A percentile compares a stretch with the other conserved stretches of the same genome.
phyloP scores from a whole-genome alignment of 805 yeast species.

The Hanseniaspora taiwanica region DNA sequence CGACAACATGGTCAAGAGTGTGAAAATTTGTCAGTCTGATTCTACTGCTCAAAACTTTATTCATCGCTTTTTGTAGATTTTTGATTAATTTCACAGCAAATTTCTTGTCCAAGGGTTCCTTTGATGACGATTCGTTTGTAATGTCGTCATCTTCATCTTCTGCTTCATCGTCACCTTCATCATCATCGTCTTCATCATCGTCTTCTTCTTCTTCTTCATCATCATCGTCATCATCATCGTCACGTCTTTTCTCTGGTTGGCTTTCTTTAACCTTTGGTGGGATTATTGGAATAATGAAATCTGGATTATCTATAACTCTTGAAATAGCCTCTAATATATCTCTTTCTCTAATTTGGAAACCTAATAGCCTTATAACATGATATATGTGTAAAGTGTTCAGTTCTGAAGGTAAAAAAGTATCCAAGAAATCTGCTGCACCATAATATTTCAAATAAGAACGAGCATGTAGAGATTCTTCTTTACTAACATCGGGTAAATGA shows the following conservation, averaged over 20 bases:
- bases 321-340: slow-evolving; percentile 22
- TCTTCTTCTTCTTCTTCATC: too few relatives aligned
- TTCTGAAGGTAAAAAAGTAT: slow-evolving; percentile 45
- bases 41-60: slow-evolving; percentile 44
- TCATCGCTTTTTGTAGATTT: slow-evolving; percentile 50
- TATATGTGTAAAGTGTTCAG: slow-evolving; percentile 47
- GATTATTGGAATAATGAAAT: slow-evolving; percentile 1
- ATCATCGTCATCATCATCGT: too few relatives aligned
- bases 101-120: slow-evolving; percentile 29
- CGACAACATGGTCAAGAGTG: slow-evolving; percentile 45
- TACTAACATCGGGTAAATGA: slow-evolving; percentile 26
- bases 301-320: slow-evolving; percentile 13
- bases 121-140: slow-evolving; percentile 11
- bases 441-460: slow-evolving; percentile 40
- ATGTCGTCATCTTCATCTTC: slow-evolving; percentile 7
- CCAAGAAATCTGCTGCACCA: slow-evolving; percentile 50
- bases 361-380: slow-evolving; percentile 45
- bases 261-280: neutral
- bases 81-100: slow-evolving; percentile 35
- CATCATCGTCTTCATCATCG: slow-evolving; percentile 10
- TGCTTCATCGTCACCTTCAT: slow-evolving; percentile 6
- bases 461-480: slow-evolving; percentile 32
- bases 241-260: slow-evolving; percentile 7
- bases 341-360: slow-evolving; percentile 33
- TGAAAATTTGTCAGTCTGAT: slow-evolving; percentile 39